A percentile compares a stretch with the other conserved stretches of the same genome.
These are phyloP conservation scores for Saccharomyces uvarum DNA, from an alignment of 1,139 yeast species.

Conservation along the genomic window DNA sequence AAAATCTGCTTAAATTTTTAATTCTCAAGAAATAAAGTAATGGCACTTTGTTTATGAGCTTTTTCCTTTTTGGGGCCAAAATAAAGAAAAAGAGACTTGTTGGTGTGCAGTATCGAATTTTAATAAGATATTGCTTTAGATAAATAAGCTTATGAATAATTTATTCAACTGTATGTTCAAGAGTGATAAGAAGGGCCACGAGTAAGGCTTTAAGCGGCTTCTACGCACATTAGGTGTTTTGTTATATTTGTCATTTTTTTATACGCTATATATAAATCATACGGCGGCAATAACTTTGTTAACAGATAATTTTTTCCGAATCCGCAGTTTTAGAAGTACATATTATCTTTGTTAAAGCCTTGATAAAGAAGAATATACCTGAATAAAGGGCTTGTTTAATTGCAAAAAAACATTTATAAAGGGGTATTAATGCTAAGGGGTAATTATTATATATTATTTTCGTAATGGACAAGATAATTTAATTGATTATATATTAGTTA, in stretches of 20 bases:
- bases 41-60: background rate
- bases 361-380: background rate
- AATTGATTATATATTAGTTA: background rate
- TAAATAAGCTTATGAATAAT: background rate
- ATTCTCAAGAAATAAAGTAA: background rate
- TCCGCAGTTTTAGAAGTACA: background rate
- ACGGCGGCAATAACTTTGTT: background rate
- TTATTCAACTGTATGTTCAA: background rate
- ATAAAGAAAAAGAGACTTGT: background rate
- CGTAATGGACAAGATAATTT: background rate
- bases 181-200: background rate
- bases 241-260: background rate
- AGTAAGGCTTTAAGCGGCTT: background rate
- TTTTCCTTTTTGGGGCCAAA: background rate
- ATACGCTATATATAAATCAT: background rate
- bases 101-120: background rate
- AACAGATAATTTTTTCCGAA: background rate
- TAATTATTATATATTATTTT: background rate
- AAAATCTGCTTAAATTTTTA: background rate
- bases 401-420: background rate
- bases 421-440: background rate
- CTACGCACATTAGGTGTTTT: background rate
- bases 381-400: background rate
- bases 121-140: background rate
- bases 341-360: background rate